A percentile compares a stretch with the other conserved stretches of the same genome.
phyloP scores from a whole-genome alignment of 1,284 basidiomycete species.

The Sporisorium reilianum region DNA sequence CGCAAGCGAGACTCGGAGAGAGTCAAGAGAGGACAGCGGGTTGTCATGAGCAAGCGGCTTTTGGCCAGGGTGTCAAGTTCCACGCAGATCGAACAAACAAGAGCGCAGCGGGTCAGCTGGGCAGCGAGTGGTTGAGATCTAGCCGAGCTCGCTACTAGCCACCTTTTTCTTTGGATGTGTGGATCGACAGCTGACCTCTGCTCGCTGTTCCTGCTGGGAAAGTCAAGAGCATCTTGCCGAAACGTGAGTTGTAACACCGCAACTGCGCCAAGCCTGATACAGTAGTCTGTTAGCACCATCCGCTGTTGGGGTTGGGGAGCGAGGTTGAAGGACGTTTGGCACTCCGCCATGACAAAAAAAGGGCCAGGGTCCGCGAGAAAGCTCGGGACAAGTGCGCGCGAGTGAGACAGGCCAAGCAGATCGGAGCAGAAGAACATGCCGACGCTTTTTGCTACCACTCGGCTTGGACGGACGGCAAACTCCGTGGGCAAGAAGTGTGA shows the following conservation, averaged over 20 bases:
- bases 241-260: too few relatives aligned
- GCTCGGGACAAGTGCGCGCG: neutral
- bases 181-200: neutral
- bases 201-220: too few relatives aligned
- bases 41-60: neutral
- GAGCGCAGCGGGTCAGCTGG: neutral
- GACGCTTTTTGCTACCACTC: neutral
- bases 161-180: neutral
- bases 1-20: neutral
- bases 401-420: conserved; percentile 11
- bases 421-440: conserved; percentile 9
- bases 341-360: conserved; percentile 5
- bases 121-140: neutral
- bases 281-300: too few relatives aligned
- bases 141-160: neutral
- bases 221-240: too few relatives aligned
- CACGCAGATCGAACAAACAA: conserved; percentile 6
- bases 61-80: neutral
- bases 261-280: too few relatives aligned
- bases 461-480: neutral
- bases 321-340: too few relatives aligned
- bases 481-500: neutral
- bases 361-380: neutral
- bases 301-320: too few relatives aligned
- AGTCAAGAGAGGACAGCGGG: neutral